Conservation (phyloP, 768 basidiomycete species). For the Tylopilus felleus region DNA sequence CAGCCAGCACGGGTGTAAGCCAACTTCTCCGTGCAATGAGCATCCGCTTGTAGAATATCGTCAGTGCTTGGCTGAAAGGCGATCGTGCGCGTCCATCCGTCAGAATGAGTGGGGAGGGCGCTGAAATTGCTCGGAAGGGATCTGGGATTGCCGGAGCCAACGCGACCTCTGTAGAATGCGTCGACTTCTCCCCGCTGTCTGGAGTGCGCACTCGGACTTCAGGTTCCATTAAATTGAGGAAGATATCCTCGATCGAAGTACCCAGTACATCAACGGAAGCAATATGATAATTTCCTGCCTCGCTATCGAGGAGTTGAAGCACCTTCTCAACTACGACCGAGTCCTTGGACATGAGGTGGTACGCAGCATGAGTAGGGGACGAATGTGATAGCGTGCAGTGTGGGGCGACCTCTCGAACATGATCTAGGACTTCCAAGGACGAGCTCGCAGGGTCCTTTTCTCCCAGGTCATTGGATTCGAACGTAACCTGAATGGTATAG, state of each 20-base stretch:
- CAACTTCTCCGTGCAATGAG: constrained; percentile 65
- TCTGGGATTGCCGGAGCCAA: constrained; percentile 1
- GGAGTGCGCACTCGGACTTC: constrained; percentile 7
- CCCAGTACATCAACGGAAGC: constrained; percentile 64
- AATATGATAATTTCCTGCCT: constrained; percentile 38
- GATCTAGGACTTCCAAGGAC: constrained; percentile 35
- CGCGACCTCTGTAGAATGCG: constrained; percentile 5
- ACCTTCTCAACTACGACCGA: constrained; percentile 50
- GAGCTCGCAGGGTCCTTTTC: constrained; percentile 18
- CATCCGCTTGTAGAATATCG: constrained; percentile 69
- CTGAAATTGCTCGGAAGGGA: neutral
- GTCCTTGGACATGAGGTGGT: constrained; percentile 63
- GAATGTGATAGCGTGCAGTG: constrained; percentile 39
- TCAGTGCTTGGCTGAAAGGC: constrained; percentile 62
- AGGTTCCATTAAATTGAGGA: constrained; percentile 65
- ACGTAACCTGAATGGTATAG: constrained; percentile 59
- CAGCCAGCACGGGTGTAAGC: constrained; percentile 56
- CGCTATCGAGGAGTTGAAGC: constrained; percentile 50
- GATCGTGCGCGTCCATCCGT: constrained; percentile 50
- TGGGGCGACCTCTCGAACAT: constrained; percentile 45
- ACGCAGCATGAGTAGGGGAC: constrained; percentile 44
- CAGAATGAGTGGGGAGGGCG: constrained; percentile 25
- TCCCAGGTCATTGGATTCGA: constrained; percentile 35
- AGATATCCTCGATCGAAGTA: constrained; percentile 79
- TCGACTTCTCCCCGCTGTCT: constrained; percentile 29